Conservation (phyloP, 2,329 filamentous ascomycete genomes). For the Ascochyta fabae region DNA sequence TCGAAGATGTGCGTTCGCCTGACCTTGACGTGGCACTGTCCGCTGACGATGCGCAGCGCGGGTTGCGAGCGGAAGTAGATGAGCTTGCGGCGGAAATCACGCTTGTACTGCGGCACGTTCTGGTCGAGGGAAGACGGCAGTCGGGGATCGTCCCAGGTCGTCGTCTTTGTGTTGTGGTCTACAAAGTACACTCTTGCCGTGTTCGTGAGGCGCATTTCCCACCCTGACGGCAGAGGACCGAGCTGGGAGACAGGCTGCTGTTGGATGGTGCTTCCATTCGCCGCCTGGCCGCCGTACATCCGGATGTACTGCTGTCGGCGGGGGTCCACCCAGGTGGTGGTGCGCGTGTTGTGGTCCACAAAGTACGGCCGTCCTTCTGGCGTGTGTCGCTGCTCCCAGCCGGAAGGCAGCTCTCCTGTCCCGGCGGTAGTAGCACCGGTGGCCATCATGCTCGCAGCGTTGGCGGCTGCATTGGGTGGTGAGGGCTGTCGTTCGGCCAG, state of each 20-base stretch:
- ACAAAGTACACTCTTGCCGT: constrained; percentile 98
- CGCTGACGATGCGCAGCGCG: constrained; percentile 90
- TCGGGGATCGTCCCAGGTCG: constrained; percentile 97
- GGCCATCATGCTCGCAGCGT: constrained; percentile 84
- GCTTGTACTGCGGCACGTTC: constrained; percentile 99
- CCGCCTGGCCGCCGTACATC: constrained; percentile 92
- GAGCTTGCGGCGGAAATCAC: constrained; percentile 95
- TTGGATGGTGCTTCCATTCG: constrained; percentile 80
- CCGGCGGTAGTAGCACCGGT: constrained; percentile 94
- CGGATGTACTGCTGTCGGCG: constrained; percentile 96
- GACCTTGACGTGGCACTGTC: constrained; percentile 98
- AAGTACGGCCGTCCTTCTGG: constrained; percentile 96
- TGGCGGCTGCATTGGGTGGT: constrained; percentile 49
- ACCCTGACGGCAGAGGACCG: constrained; percentile 91
- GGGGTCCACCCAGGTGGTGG: constrained; percentile 98
- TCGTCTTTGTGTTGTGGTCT: constrained; percentile 99
- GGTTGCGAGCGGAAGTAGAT: constrained; percentile 99
- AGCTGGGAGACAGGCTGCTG: constrained; percentile 97
- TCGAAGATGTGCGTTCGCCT: constrained; percentile 97
- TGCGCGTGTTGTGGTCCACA: constrained; percentile 97
- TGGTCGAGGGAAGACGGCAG: constrained; percentile 95
- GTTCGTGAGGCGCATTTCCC: constrained; percentile 99
- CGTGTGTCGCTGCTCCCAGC: constrained; percentile 96
- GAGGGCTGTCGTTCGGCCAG: constrained; percentile 61
- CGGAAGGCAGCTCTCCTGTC: constrained; percentile 89